Conservation (phyloP, 768 basidiomycete species). For the Clathrus columnatus region DNA sequence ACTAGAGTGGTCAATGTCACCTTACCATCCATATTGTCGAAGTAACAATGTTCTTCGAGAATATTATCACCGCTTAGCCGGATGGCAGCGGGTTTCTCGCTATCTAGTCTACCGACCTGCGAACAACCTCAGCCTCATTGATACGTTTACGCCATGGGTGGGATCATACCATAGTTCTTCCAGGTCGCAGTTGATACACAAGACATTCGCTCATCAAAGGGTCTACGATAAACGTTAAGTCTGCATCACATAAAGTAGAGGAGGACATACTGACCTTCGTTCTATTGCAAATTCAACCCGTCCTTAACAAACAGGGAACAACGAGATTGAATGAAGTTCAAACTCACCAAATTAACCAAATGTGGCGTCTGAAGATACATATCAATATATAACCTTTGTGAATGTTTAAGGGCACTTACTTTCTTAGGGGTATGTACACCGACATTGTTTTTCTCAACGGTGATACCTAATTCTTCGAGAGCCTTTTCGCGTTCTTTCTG, state of each 20-base stretch:
- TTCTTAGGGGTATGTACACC: constrained; percentile 98
- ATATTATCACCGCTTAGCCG: constrained; percentile 90
- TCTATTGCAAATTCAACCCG: constrained; percentile 21
- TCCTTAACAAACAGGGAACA: constrained; percentile 13
- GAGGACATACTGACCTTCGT: no score
- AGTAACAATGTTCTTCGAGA: constrained; percentile 83
- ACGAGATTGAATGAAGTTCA: constrained; percentile 13
- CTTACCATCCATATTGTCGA: constrained; percentile 78
- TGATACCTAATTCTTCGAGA: constrained; percentile 93
- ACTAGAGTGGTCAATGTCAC: constrained; percentile 75
- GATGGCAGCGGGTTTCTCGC: constrained; percentile 74
- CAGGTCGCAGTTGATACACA: constrained; percentile 86
- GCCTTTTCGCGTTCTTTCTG: constrained; percentile 98
- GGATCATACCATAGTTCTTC: constrained; percentile 73
- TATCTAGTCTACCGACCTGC: constrained; percentile 83
- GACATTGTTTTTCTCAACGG: constrained; percentile 92
- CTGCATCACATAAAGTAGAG: not conserved
- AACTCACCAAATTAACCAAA: constrained; percentile 81
- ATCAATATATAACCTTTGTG: no score
- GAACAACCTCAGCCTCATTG: not conserved
- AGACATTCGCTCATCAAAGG: constrained; percentile 95
- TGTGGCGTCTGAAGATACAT: constrained; percentile 66
- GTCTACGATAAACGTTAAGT: constrained; percentile 36
- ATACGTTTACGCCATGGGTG: no score
- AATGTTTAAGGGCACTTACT: constrained; percentile 32